Base-by-base conservation (phyloP, 352 stramenopile genomes). In the Globisporangium recalcitrans region DNA sequence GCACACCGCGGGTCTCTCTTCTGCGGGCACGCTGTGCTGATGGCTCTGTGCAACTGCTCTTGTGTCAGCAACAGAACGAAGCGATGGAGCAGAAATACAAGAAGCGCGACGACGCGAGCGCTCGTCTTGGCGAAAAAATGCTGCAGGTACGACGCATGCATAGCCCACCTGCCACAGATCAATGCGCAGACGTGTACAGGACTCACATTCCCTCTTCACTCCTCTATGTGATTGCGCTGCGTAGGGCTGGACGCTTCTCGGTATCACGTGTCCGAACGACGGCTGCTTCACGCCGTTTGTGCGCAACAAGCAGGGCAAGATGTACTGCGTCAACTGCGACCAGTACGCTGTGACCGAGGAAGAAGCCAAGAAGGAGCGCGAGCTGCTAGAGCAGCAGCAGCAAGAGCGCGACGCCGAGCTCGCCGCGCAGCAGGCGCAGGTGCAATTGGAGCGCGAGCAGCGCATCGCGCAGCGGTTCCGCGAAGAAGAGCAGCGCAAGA, bases 211-310 rank as follows among this genome's bases (percentile, higher is more conserved):
- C 0, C 13, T 64, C 16, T 4, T 40, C 40, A 11, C 10, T 60
- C 14, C 2, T 42, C 10, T 29, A 14, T 21, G 27, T 62, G n/a
- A 8, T 3, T 74, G 40, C 34, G 13, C 13, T 36, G 16, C 21
- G 6, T 29, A 90, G 78, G 85, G 85, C 9, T 94, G 85, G 85
- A 89, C 83, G 31, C 80, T 94, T 69, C 71, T 94, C 10, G 82
- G 73, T 2, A 49, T 74, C 26, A 85, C 79, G 51, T 94, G 85
- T 63, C 85, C 85, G 0, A 73, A 72, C 11, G 71, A 85, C 3
- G 75, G 85, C 22, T 94, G 85, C 75, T 89, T 79, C 56, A 92
- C 82, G 67, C 85, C 85, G 51, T 71, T 94, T 10, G 78, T 94
- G 76, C 81, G 80, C 56, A 90, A 77, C 71, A 86, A 85, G 47